Base-by-base conservation (phyloP, 2,329 filamentous ascomycete species). In the Trichoderma oligosporum region DNA sequence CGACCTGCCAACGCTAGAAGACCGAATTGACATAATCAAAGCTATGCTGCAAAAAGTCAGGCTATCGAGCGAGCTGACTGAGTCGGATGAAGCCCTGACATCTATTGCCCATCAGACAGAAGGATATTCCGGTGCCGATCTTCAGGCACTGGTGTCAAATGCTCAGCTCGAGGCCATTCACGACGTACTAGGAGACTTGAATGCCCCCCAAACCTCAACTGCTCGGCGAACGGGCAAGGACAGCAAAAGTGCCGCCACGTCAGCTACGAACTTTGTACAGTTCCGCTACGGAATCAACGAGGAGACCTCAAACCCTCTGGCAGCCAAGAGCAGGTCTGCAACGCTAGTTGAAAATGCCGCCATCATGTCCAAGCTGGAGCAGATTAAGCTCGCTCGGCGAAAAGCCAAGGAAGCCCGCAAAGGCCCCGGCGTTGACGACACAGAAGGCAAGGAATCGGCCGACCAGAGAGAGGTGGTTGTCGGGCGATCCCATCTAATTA, bases 131-230 rank as follows among this genome's bases (percentile, higher is more conserved):
- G 94, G 94, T 11, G 94, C 94, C 1, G 94, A 99, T 74, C 78
- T 99, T 3, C 94, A 99, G 71, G 94, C 93, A 0, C 82, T 99
- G 6, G 86, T 97, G 41, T 97, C 96, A 66, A 99, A 99, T 64
- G 92, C 94, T 0, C 94, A 99, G 70, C 81, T 99, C 5, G 93
- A 97, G 74, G 94, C 94, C 25, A 97, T 99, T 62, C 94, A 99
- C 69, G 92, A 97, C 64, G 85, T 95, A 2, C 82, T 99, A 0
- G 52, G 52, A n/a, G 87, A 73, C 42, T 66, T 69, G 4, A 84
- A 54, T 83, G 86, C 62, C 4, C 63, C 65, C n/a, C n/a, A n/a
- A 77, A 84, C 41, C 66, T 63, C 64, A 24, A 67, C 65, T 16
- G 66, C 61, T 31, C 71, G 68, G 44, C 68, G 68, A 9, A n/a